Evolutionary conservation across 2,329 filamentous ascomycete genomes (phyloP), one percentile per base, ranked within the genome.

Genomic region (Colletotrichum navitas): DNA sequence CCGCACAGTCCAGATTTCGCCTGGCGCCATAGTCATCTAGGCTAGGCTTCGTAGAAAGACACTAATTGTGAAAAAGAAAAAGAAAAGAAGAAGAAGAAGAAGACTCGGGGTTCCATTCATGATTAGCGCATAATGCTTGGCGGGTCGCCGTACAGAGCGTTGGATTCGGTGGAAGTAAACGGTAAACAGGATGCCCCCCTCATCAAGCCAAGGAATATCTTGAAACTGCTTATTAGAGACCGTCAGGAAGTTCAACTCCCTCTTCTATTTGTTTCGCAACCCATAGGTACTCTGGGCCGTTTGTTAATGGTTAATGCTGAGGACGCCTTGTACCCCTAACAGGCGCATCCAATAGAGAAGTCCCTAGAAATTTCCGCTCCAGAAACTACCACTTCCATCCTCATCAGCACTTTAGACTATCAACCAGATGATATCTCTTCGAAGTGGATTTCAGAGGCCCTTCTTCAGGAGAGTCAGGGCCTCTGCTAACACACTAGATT

Each of bases 111-210:
- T 29, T 29, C 29, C 29, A 29, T 72, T 74, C 16, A 59, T 59
- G 8, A 12, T 43, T 49, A 51, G 68, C 74, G 63, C 16, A 71
- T 74, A 52, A 73, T 74, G 26, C 51, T n/a, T 1, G 68, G 36
- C 1, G 63, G 71, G 29, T 63, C 51, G 2, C 55, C 52, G 54
- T 79, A 81, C 5, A 82, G 74, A 51, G 80, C 78, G 2, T 77
- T 80, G 5, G 81, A 76, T 54, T 81, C 79, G 47, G 81, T 80
- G 47, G 74, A 78, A 77, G 75, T 76, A 71, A 70, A 81, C 79
- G 29, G 75, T 67, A 34, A 79, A 77, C 78, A 81, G 80, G 14
- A 81, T 76, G 3, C 78, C 80, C 29, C 32, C 79, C 29, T 79
- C 29, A 80, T 71, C 2, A 78, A 78, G 32, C 79, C 78, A 26